Conservation (phyloP, 805 yeast species). For the Pichia cabralensis region DNA sequence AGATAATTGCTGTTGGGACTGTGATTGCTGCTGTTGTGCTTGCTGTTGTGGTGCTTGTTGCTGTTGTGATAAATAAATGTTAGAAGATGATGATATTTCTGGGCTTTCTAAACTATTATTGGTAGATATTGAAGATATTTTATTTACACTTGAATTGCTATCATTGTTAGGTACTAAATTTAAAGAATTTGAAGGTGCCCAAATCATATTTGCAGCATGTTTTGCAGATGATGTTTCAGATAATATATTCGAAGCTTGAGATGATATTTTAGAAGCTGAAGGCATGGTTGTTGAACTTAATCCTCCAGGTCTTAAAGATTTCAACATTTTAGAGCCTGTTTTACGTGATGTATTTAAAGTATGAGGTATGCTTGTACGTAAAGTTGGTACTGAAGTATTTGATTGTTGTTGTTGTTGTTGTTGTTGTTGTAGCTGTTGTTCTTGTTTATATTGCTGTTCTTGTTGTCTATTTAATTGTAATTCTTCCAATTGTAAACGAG, state of each 20-base stretch:
- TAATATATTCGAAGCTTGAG: slow-evolving; percentile 6
- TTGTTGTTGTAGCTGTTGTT: slow-evolving; percentile 4
- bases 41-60: not conserved
- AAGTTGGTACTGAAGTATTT: slow-evolving; percentile 5
- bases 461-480: not conserved
- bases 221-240: slow-evolving; percentile 24
- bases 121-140: not conserved
- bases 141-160: not conserved
- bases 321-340: slow-evolving; percentile 7
- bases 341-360: slow-evolving; percentile 2
- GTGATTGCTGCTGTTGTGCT: slow-evolving; percentile 1
- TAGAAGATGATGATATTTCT: too few species aligned
- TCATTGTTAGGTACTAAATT: slow-evolving; percentile 1
- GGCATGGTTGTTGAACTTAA: slow-evolving; percentile 3
- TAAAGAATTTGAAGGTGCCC: slow-evolving; percentile 28
- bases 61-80: not conserved
- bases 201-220: slow-evolving; percentile 28
- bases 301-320: slow-evolving; percentile 5
- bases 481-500: slow-evolving; percentile 2
- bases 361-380: slow-evolving; percentile 9
- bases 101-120: too few species aligned
- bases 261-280: slow-evolving; percentile 4
- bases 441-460: not conserved
- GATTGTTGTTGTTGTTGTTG: slow-evolving; percentile 17
- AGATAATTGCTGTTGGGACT: not conserved